Evolutionary conservation across 2,329 filamentous ascomycete genomes (phyloP), one percentile per base, ranked within the genome.

Genomic region (Escovopsis sp.): DNA sequence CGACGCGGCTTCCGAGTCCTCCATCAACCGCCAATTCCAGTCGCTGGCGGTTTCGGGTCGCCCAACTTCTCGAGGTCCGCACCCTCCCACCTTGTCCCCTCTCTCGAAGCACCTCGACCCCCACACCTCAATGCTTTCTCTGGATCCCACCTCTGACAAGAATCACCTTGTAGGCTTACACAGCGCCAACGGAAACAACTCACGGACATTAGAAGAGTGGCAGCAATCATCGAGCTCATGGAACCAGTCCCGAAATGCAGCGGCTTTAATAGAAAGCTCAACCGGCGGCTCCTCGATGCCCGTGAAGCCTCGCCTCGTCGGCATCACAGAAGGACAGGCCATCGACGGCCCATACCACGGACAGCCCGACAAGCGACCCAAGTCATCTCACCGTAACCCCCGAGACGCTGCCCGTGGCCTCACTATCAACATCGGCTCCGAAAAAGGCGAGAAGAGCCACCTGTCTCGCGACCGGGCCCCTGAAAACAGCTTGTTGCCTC

Each of bases 291-390:
- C 39, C 30, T 40, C 39, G 13, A 14, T 31, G 32, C 31, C 39
- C 10, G 14, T 45, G 10, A 45, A 41, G 31, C 44, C 44, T 24
- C 39, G 44, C 9, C 39, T 45, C 12, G 35, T 45, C 11, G 39
- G 38, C 7, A 40, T 45, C 13, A 43, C 35, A 12, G 41, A 43
- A 12, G 41, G 33, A 29, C 35, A 36, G 12, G 34, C 44, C 10
- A 14, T 25, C 10, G 40, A 38, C 31, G 37, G 27, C 6, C 39
- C 41, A 5, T 33, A 35, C 14, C 27, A 29, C 16, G 16, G 20
- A 12, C 20, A 11, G 10, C 20, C 36, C 35, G 16, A 35, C 16
- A 2, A n/a, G 25, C 30, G 20, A 7, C 35, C 39, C 34, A 45
- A 37, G 25, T 2, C 36, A 3, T 37, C 33, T 2, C 34, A 39